Evolutionary conservation across 441 rosid species (phyloP), one percentile per base, ranked within the genome.

Genomic region (Metrosideros polymorpha): DNA sequence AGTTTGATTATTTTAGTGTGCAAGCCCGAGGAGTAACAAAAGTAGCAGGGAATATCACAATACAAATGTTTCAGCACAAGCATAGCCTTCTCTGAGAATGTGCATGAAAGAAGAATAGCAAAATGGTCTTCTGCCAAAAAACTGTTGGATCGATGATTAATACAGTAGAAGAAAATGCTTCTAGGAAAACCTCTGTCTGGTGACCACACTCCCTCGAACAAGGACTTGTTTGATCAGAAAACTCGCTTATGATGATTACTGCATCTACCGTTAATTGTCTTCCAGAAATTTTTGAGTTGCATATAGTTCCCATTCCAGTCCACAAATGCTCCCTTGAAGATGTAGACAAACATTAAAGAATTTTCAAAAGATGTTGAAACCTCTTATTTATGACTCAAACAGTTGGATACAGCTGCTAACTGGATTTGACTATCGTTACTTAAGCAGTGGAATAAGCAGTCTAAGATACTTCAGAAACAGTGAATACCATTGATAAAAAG

Each of bases 121-220:
- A 19, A 56, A 9, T 24, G 15, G 22, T 17, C 30, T 42, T 35
- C 63, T 12, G 18, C 50, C 32, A 18, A 55, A 54, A 54, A 30
- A 13, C 22, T 30, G 14, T 47, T n/a, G 42, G 52, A 30, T 49
- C n/a, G 0, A 4, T 13, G 42, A 59, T 53, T 63, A 63, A 53
- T 15, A 50, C n/a, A 7, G 17, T 24, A 50, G 50, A 17, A 82
- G 29, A n/a, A 1, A 66, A 87, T 77, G 85, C 83, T 39, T 51
- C 71, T 39, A 88, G 45, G 30, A 54, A 82, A 82, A 96, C 99
- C 98, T 97, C 94, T 79, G 99, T 94, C 91, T 89, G 91, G n/a
- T 91, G 88, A 87, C 89, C 66, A 85, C 89, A 86, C 84, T 92
- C 91, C 85, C 87, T 89, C 87, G 84, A 89, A 91, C 92, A 92